Evolutionary conservation across 2,329 filamentous ascomycete genomes (phyloP).

Genomic region (Diaporthe citriasiana): DNA sequence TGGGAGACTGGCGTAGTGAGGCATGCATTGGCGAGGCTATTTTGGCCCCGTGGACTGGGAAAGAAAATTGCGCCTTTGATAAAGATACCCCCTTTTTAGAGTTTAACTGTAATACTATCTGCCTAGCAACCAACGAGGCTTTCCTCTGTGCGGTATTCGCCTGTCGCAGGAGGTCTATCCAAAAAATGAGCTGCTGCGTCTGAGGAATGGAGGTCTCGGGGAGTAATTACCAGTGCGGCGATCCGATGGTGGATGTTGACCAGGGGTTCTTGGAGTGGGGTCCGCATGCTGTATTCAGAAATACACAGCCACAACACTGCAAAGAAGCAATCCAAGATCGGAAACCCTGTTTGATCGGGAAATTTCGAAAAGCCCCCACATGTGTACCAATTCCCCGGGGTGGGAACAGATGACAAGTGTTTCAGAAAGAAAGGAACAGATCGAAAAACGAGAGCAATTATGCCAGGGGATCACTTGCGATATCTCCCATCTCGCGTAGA

Average conservation of each 20-base stretch:
- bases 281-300: neutral
- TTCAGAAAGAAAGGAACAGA: constrained; percentile 10
- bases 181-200: constrained; percentile 1
- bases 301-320: neutral
- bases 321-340: constrained; percentile 9
- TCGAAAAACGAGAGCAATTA: neutral
- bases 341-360: constrained; percentile 6
- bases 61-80: constrained; percentile 24
- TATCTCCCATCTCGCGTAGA: constrained; percentile 22
- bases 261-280: neutral
- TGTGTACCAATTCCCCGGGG: neutral
- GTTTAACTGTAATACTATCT: neutral
- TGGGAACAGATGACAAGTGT: neutral
- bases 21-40: constrained; percentile 13
- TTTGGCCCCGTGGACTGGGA: constrained; percentile 3
- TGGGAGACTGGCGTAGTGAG: constrained; percentile 8
- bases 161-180: neutral
- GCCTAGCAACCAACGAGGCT: constrained; percentile 1
- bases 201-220: constrained; percentile 17
- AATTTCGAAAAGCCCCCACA: neutral
- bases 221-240: constrained; percentile 3
- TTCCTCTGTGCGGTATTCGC: neutral
- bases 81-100: constrained; percentile 29
- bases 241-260: constrained; percentile 3
- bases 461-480: neutral